Evolutionary conservation across 2,329 filamentous ascomycete genomes (phyloP).

Genomic region (Verticillium dahliae): DNA sequence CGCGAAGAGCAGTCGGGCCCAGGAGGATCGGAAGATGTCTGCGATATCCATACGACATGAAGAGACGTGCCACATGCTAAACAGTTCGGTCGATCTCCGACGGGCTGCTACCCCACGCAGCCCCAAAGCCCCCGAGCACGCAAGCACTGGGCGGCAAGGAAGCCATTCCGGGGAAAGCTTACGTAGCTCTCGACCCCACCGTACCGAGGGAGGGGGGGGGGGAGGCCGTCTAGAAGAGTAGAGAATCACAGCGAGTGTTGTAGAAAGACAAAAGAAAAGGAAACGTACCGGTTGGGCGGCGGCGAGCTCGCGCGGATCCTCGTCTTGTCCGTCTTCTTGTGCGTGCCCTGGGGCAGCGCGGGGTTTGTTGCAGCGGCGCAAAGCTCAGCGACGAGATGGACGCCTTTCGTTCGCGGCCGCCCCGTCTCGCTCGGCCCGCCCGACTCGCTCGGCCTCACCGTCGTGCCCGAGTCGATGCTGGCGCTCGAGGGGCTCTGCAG

Average conservation of each 20-base stretch:
- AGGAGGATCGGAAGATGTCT: no score
- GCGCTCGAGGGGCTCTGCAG: not conserved
- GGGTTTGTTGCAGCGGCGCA: slow-evolving; percentile 34
- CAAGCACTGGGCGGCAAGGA: no score
- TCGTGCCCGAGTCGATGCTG: not conserved
- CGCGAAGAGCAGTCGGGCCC: no score
- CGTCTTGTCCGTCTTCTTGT: slow-evolving; percentile 34
- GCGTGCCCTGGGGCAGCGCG: slow-evolving; percentile 39
- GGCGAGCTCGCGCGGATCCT: slow-evolving; percentile 41
- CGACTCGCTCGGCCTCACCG: not conserved
- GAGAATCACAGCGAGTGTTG: not conserved
- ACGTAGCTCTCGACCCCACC: not conserved
- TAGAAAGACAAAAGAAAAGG: no score
- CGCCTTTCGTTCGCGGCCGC: slow-evolving; percentile 25
- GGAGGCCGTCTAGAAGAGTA: not conserved
- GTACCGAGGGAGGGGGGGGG: not conserved
- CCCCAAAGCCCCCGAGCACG: no score
- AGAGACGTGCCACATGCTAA: no score
- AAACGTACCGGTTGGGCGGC: slow-evolving; percentile 39
- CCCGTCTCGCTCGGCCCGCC: not conserved
- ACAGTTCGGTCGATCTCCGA: no score
- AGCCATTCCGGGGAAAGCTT: not conserved
- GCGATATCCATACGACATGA: no score
- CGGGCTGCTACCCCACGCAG: no score
- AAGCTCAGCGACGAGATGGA: slow-evolving; percentile 44